Evolutionary conservation across 257 asterid genomes (phyloP), one percentile per base, ranked within the genome.

Genomic region (Lantana camara): DNA sequence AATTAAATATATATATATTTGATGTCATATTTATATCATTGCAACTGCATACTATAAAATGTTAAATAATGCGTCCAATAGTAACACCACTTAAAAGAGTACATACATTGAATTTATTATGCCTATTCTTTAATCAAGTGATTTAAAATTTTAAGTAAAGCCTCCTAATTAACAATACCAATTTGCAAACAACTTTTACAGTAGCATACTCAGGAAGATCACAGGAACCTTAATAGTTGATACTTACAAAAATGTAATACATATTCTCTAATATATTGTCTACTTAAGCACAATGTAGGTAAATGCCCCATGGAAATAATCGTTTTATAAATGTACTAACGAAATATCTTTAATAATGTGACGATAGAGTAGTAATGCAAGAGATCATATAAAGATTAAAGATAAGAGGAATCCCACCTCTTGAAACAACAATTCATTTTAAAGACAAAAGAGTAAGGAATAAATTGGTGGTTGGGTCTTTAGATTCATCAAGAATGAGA

Each of bases 71-170:
- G 9, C 9, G 27, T 54, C 48, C 30, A 22, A 53, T n/a, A 44
- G 58, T 56, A 21, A 54, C 27, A 22, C 71, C 66, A 62, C 52
- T 44, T 70, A n/a, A 40, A 48, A 54, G 19, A 50, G 70, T 45
- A 70, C 45, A 45, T 44, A 32, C 62, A 16, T 15, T 13, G 27
- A 20, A 47, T 35, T 71, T 56, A 22, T 21, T 7, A 37, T 27
- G 12, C 27, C 20, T 46, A 30, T 22, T 11, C 30, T 21, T 14
- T 29, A 62, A 30, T 15, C 11, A 30, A 29, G 0, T 22, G 6
- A 3, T 50, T 10, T 0, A 21, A 1, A 49, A 20, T 49, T 29
- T 23, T 46, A 27, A 24, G 15, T 45, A 7, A 23, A 42, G 20
- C 27, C 27, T 24, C 11, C 24, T 23, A 14, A 21, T 50, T 35